Evolutionary conservation across 192 early-diverging fungal genomes (phyloP).

Genomic region (Coemansia sp.): DNA sequence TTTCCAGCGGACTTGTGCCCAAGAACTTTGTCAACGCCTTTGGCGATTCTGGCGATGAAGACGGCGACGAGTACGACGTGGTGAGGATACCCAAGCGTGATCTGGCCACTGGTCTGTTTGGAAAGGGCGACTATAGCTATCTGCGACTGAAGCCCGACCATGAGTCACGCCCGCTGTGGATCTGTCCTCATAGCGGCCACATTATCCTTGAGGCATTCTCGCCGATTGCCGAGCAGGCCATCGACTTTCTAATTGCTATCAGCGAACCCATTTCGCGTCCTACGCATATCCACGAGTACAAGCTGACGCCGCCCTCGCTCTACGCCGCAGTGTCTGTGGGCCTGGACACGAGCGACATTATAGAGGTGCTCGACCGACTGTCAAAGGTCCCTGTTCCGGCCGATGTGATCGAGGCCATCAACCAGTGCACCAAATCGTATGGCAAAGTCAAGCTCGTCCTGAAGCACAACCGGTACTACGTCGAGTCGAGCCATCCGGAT

Average conservation of each 20-base stretch:
- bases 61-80: constrained; percentile 35
- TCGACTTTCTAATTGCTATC: constrained; percentile 94
- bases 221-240: constrained; percentile 90
- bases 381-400: constrained; percentile 85
- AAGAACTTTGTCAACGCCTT: constrained; percentile 20
- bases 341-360: constrained; percentile 85
- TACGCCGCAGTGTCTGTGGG: constrained; percentile 99
- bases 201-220: constrained; percentile 97
- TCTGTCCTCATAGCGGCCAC: constrained; percentile 71
- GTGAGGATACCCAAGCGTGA: constrained; percentile 35
- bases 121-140: constrained; percentile 69
- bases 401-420: constrained; percentile 71
- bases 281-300: constrained; percentile 71
- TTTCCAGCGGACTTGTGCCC: constrained; percentile 32
- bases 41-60: constrained; percentile 4
- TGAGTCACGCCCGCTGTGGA: constrained; percentile 84
- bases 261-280: constrained; percentile 90
- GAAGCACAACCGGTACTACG: constrained; percentile 90
- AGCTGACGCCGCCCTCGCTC: constrained; percentile 89
- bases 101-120: constrained; percentile 57
- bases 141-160: constrained; percentile 87
- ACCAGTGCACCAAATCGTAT: constrained; percentile 78
- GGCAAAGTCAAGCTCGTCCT: constrained; percentile 97
- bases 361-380: constrained; percentile 83
- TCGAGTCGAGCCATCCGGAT: constrained; percentile 84